These are phyloP conservation scores for Wickerhamomyces ciferrii DNA, from an alignment of 805 yeast genomes.

Conservation along the genomic window DNA sequence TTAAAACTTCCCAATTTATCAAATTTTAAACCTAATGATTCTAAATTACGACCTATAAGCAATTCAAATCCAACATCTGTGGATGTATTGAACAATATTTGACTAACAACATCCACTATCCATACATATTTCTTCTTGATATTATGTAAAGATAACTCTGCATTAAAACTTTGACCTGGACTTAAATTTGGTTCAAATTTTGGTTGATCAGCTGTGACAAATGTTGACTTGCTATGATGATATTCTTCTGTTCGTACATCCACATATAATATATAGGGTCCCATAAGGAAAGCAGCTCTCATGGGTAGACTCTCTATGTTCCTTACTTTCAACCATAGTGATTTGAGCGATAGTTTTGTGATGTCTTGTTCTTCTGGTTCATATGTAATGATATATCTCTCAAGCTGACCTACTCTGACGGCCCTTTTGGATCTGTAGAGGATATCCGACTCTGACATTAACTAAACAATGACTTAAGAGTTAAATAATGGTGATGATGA, in stretches of 20 bases:
- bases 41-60: slow-evolving; percentile 38
- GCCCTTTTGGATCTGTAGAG: slow-evolving; percentile 35
- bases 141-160: slow-evolving; percentile 61
- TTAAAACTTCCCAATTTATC: slow-evolving; percentile 27
- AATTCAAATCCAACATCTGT: slow-evolving; percentile 62
- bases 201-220: slow-evolving; percentile 77
- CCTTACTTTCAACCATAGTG: slow-evolving; percentile 51
- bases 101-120: slow-evolving; percentile 69
- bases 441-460: slow-evolving; percentile 7
- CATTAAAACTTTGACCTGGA: slow-evolving; percentile 59
- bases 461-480: too few relatives aligned
- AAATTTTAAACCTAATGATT: slow-evolving; percentile 14
- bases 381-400: slow-evolving; percentile 49
- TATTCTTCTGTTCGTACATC: slow-evolving; percentile 59
- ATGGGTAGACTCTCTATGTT: slow-evolving; percentile 56
- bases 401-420: slow-evolving; percentile 55
- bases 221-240: slow-evolving; percentile 41
- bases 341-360: slow-evolving; percentile 19
- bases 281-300: slow-evolving; percentile 71
- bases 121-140: slow-evolving; percentile 54
- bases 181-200: slow-evolving; percentile 63
- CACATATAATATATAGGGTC: slow-evolving; percentile 70
- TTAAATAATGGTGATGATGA: too few relatives aligned
- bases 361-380: slow-evolving; percentile 30
- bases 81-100: slow-evolving; percentile 59